Evolutionary conservation across 2,329 filamentous ascomycete genomes (phyloP).

Genomic region (Lasiodiplodia sp.): DNA sequence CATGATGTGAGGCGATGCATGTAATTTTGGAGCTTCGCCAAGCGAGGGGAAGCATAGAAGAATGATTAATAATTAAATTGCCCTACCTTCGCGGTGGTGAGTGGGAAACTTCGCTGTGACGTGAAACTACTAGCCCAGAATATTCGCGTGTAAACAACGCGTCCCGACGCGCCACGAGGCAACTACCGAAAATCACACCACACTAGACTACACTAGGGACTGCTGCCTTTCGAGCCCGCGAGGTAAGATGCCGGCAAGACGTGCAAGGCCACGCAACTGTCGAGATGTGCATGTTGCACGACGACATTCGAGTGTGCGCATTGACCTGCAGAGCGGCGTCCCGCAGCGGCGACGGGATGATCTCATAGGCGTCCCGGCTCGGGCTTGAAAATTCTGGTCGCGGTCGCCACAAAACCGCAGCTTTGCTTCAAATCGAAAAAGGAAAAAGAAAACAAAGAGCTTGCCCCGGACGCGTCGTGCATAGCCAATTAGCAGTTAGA

Average conservation of each 20-base stretch:
- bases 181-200: neutral
- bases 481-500: neutral
- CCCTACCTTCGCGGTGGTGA: neutral
- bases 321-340: slow-evolving; percentile 18
- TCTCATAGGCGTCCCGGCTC: slow-evolving; percentile 19
- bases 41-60: neutral
- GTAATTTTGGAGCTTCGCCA: neutral
- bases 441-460: neutral
- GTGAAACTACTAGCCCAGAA: neutral
- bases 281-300: neutral
- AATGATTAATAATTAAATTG: neutral
- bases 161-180: neutral
- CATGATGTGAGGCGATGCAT: neutral
- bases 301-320: slow-evolving; percentile 6
- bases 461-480: neutral
- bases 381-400: slow-evolving; percentile 22
- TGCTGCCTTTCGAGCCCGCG: neutral
- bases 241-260: neutral
- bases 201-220: neutral
- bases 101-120: neutral
- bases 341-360: slow-evolving; percentile 16
- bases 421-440: neutral
- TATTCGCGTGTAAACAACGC: neutral
- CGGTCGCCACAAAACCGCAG: neutral
- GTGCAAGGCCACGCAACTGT: neutral